Conservation (phyloP, 495 filamentous ascomycete species). For the Cetradonia linearis region DNA sequence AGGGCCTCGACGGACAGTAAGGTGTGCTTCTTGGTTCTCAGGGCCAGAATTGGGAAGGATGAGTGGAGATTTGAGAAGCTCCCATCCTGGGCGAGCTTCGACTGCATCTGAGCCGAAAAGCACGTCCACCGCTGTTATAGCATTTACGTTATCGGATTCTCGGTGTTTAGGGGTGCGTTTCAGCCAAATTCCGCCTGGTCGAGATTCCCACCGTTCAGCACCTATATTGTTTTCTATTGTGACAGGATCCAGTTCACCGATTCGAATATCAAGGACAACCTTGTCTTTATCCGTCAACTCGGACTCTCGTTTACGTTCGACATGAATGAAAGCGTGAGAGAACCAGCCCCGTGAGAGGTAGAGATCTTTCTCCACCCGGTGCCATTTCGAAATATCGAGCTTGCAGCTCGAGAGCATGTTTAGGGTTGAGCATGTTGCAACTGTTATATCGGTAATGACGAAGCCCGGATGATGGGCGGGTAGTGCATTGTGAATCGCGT, state of each 20-base stretch:
- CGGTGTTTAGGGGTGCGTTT: slow-evolving; percentile 66
- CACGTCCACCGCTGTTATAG: slow-evolving; percentile 78
- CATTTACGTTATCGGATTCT: slow-evolving; percentile 65
- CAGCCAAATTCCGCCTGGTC: slow-evolving; percentile 77
- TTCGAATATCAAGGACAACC: slow-evolving; percentile 72
- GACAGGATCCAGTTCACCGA: slow-evolving; percentile 66
- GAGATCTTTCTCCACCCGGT: slow-evolving; percentile 84
- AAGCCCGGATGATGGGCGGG: slow-evolving; percentile 70
- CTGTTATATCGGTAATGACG: slow-evolving; percentile 83
- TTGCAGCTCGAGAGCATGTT: slow-evolving; percentile 72
- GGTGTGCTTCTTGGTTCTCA: slow-evolving; percentile 53
- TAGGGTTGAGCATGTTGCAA: slow-evolving; percentile 62
- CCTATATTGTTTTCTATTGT: slow-evolving; percentile 46
- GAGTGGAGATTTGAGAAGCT: slow-evolving; percentile 58
- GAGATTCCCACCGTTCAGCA: slow-evolving; percentile 68
- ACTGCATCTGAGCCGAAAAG: slow-evolving; percentile 90
- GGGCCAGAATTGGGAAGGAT: slow-evolving; percentile 49
- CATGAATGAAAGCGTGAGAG: slow-evolving; percentile 70
- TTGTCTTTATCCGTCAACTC: slow-evolving; percentile 65
- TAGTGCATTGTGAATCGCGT: slow-evolving; percentile 68
- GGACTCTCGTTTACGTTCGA: slow-evolving; percentile 80
- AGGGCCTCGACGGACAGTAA: slow-evolving; percentile 67
- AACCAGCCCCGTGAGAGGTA: slow-evolving; percentile 66
- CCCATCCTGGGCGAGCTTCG: slow-evolving; percentile 77
- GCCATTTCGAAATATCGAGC: slow-evolving; percentile 66